Evolutionary conservation across 148 eudicot genomes (phyloP).

Genomic region (Spergularia marina): DNA sequence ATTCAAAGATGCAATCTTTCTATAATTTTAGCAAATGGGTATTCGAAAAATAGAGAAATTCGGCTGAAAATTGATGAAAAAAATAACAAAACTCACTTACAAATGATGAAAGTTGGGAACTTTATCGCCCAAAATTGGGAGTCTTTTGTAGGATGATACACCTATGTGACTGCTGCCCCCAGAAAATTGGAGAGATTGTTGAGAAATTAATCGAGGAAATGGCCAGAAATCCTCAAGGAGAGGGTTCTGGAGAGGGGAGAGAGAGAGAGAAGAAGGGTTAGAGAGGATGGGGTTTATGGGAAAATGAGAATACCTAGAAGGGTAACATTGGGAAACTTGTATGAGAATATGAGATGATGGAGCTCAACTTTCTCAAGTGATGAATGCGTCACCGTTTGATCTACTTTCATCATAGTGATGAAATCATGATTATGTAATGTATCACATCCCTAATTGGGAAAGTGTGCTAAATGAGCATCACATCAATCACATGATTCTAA

Average conservation of each 20-base stretch:
- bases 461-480: too few species aligned
- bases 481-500: too few species aligned
- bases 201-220: neutral
- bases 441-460: too few species aligned
- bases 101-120: slow-evolving; percentile 18
- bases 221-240: neutral
- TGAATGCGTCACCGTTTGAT: neutral
- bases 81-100: slow-evolving; percentile 21
- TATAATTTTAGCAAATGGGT: slow-evolving; percentile 7
- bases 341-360: neutral
- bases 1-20: slow-evolving; percentile 23
- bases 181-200: slow-evolving; percentile 10
- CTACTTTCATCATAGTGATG: neutral
- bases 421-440: too few species aligned
- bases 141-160: slow-evolving; percentile 3
- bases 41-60: neutral
- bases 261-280: neutral
- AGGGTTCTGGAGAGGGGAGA: slow-evolving; percentile 17
- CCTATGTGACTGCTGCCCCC: neutral
- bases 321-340: neutral
- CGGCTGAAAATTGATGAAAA: slow-evolving; percentile 3
- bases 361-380: neutral
- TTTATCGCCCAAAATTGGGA: slow-evolving; percentile 12
- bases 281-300: slow-evolving; percentile 25
- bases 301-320: slow-evolving; percentile 25